Evolutionary conservation across 768 basidiomycete genomes (phyloP).

Genomic region (Lactarius hatsudake): DNA sequence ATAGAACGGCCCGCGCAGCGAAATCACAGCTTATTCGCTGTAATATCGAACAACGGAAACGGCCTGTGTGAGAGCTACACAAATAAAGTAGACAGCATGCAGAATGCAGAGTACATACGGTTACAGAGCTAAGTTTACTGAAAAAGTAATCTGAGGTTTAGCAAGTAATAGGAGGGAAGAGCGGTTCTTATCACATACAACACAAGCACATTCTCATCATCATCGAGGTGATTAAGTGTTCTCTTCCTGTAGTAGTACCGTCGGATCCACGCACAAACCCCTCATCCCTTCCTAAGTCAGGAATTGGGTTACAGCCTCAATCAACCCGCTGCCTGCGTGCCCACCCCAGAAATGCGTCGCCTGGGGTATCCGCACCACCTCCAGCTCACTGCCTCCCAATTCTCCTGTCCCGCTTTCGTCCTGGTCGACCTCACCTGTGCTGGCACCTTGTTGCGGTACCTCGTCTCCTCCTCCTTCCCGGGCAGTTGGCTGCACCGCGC

Average conservation of each 20-base stretch:
- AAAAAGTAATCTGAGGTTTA: not conserved
- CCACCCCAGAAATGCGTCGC: slow-evolving; percentile 29
- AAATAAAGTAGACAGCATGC: not conserved
- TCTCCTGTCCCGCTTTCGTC: slow-evolving; percentile 1
- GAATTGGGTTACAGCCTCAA: slow-evolving; percentile 23
- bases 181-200: not conserved
- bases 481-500: slow-evolving; percentile 9
- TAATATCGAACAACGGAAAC: too few relatives aligned
- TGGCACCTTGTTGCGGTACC: not conserved
- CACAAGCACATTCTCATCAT: not conserved
- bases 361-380: slow-evolving; percentile 23
- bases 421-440: not conserved
- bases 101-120: not conserved
- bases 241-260: not conserved
- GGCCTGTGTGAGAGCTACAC: not conserved
- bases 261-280: not conserved
- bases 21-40: not conserved
- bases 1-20: not conserved
- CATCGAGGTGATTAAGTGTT: not conserved
- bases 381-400: slow-evolving; percentile 11
- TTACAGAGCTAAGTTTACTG: not conserved
- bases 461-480: slow-evolving; percentile 22
- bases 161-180: not conserved
- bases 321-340: slow-evolving; percentile 17
- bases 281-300: not conserved